These are phyloP conservation scores for Panicum virgatum DNA, from an alignment of 202 grass and related monocot species.

Conservation along the genomic window DNA sequence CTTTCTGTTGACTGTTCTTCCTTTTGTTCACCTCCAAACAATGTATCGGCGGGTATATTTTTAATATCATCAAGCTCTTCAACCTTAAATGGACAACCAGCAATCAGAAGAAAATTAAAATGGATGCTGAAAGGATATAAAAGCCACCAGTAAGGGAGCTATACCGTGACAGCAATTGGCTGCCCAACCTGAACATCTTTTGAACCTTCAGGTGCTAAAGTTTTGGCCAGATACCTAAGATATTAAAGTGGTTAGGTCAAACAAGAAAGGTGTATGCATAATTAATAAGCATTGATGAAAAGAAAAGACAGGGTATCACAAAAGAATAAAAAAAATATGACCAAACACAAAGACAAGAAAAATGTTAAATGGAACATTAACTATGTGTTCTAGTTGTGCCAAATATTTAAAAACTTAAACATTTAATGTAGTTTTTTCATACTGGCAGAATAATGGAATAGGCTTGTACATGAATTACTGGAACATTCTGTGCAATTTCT, in stretches of 20 bases:
- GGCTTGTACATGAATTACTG: background rate
- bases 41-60: conserved; percentile 75
- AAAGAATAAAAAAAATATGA: conserved; percentile 26
- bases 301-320: background rate
- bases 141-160: conserved; percentile 26
- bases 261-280: background rate
- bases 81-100: conserved; percentile 57
- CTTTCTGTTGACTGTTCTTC: conserved; percentile 49
- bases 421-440: conserved; percentile 3
- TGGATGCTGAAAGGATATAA: conserved; percentile 12
- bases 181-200: conserved; percentile 94
- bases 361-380: background rate
- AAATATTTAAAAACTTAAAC: conserved; percentile 3
- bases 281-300: conserved; percentile 29
- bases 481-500: background rate
- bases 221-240: conserved; percentile 90
- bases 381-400: background rate
- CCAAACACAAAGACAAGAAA: background rate
- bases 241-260: conserved; percentile 33
- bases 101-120: conserved; percentile 29
- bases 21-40: conserved; percentile 58
- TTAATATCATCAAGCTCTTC: conserved; percentile 77
- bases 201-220: conserved; percentile 92
- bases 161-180: conserved; percentile 90
- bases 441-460: background rate